These are phyloP conservation scores for Jasminum sambac DNA, from an alignment of 257 asterid species.

Conservation along the genomic window DNA sequence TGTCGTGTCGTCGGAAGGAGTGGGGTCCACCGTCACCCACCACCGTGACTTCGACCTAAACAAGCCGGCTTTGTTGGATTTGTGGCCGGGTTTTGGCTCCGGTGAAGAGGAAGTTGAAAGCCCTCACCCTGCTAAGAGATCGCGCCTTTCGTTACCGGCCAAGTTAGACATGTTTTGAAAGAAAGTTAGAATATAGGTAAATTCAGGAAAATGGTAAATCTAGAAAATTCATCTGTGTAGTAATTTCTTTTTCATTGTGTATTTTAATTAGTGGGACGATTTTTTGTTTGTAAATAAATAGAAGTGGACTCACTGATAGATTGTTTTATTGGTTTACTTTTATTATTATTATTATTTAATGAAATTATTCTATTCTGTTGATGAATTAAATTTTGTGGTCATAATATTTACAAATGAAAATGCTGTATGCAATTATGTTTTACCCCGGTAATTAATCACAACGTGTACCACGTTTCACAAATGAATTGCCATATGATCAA, in stretches of 20 bases:
- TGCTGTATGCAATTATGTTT: too few species aligned
- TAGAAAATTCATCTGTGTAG: neutral
- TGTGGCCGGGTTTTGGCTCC: slow-evolving; percentile 32
- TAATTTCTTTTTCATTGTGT: neutral
- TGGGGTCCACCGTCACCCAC: slow-evolving; percentile 42
- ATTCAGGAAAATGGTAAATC: slow-evolving; percentile 6
- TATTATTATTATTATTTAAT: neutral
- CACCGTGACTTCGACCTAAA: slow-evolving; percentile 55
- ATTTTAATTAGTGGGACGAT: neutral
- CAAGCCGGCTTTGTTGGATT: slow-evolving; percentile 47
- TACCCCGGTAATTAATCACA: too few species aligned
- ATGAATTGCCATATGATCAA: too few species aligned
- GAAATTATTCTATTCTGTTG: neutral
- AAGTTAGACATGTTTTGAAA: slow-evolving; percentile 27
- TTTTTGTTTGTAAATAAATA: slow-evolving; percentile 24
- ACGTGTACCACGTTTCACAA: too few species aligned
- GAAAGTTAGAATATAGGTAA: neutral
- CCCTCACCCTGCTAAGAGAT: slow-evolving; percentile 54
- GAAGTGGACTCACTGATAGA: neutral
- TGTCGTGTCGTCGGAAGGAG: slow-evolving; percentile 39
- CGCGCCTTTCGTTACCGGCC: slow-evolving; percentile 37
- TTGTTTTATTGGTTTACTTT: slow-evolving; percentile 18
- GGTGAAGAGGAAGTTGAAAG: slow-evolving; percentile 56
- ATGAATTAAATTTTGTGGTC: neutral
- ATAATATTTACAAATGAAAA: too few species aligned